phyloP scores from a whole-genome alignment of 148 eudicot genomes.

The Rhododendron molle region DNA sequence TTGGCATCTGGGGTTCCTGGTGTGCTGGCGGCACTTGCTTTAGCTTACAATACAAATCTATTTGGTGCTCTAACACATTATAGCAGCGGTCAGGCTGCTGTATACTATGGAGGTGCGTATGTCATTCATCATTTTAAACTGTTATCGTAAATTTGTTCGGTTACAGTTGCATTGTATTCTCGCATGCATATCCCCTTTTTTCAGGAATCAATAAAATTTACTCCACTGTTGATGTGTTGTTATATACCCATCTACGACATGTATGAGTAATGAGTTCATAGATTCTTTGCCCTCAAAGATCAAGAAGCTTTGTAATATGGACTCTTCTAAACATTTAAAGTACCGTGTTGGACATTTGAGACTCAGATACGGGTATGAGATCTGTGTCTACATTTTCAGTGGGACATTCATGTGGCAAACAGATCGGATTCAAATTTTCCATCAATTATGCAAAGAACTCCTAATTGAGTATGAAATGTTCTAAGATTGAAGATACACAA shows the following conservation, averaged over 20 bases:
- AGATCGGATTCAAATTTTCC: not conserved
- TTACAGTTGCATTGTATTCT: not conserved
- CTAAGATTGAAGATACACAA: not conserved
- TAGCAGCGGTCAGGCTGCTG: slow-evolving; percentile 98
- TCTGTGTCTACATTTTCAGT: not conserved
- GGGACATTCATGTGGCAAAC: not conserved
- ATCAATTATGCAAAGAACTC: not conserved
- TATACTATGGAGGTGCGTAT: slow-evolving; percentile 81
- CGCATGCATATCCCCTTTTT: not conserved
- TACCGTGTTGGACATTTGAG: not conserved
- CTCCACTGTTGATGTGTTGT: not conserved
- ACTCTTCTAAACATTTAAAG: not conserved
- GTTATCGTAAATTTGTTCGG: not conserved
- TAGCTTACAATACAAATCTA: slow-evolving; percentile 83
- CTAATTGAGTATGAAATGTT: not conserved
- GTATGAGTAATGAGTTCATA: not conserved
- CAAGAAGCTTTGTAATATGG: not conserved
- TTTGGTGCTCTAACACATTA: slow-evolving; percentile 92
- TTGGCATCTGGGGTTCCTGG: slow-evolving; percentile 95
- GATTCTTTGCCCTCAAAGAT: not conserved
- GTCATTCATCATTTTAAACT: not conserved
- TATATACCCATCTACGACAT: not conserved
- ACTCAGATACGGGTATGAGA: not conserved
- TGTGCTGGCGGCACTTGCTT: slow-evolving; percentile 66
- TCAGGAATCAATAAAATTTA: not conserved